Evolutionary conservation across 768 basidiomycete species (phyloP), one percentile per base, ranked within the genome.

Genomic region (Candolleomyces efflorescens): DNA sequence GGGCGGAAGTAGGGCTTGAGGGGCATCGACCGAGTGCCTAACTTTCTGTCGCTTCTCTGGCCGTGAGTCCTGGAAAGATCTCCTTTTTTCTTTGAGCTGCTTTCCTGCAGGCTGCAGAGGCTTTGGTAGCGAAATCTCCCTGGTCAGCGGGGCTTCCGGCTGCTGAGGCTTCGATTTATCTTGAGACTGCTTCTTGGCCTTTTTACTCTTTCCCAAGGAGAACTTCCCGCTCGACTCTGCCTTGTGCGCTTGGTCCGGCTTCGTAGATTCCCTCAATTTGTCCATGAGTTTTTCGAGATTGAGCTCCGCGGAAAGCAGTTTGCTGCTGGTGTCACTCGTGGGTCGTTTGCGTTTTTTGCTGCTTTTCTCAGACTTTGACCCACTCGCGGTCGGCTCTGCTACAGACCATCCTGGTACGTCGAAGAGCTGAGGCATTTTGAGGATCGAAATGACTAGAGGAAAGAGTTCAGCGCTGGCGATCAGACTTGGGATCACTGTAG

Each of bases 341-440:
- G 74, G 69, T 37, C 80, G 77, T 66, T 85, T 82, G 45, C 84
- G 82, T 61, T 84, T 89, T 65, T 79, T 84, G 17, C 78, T 80
- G 3, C 68, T 59, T 22, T 68, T 67, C 1, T 59, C 54, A 38
- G 59, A 62, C 5, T 70, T 64, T 6, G 58, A 11, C 44, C 74
- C 70, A 27, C 71, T 57, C 46, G 82, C 68, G 5, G 81, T 79
- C 7, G 65, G 69, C 20, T 75, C 67, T 38, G 77, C 69, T 13
- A 89, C 71, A 27, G 81, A 77, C 88, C 88, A 90, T 17, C 88
- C 88, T 3, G 87, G 83, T 18, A 89, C 82, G 44, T 86, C 74
- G 69, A 90, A 89, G 18, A 59, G 53, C 37, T 59, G 58, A 17
- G 58, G 58, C 58, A 59, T 59, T 61, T 82, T 73, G 79, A 80